A percentile compares a stretch with the other conserved stretches of the same genome.
These are phyloP conservation scores for Aspergillus quadricinctus DNA, from an alignment of 2,329 filamentous ascomycete species.

Conservation along the genomic window DNA sequence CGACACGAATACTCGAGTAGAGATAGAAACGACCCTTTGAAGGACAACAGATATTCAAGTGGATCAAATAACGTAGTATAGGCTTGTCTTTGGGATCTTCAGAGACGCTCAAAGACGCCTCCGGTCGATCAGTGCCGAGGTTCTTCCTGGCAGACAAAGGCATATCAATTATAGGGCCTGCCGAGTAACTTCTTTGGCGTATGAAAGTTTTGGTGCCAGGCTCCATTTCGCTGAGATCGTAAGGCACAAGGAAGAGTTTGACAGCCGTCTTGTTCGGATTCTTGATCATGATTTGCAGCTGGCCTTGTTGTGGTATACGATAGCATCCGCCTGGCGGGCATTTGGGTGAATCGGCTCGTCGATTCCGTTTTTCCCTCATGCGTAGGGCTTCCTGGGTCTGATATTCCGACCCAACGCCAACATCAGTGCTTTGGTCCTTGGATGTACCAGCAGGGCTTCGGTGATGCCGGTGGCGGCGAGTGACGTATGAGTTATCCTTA, in stretches of 20 bases:
- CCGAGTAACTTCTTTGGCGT: constrained; percentile 86
- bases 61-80: constrained; percentile 81
- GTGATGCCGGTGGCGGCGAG: constrained; percentile 37
- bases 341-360: constrained; percentile 57
- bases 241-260: constrained; percentile 90
- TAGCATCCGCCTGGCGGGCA: constrained; percentile 84
- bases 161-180: constrained; percentile 77
- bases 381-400: constrained; percentile 36
- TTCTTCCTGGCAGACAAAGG: constrained; percentile 42
- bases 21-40: constrained; percentile 79
- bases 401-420: constrained; percentile 6
- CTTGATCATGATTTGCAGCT: constrained; percentile 95
- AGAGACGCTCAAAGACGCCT: constrained; percentile 48
- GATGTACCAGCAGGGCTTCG: constrained; percentile 24
- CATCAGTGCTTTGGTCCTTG: constrained; percentile 10
- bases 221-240: constrained; percentile 89
- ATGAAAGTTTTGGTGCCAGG: constrained; percentile 94
- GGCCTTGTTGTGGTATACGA: constrained; percentile 87
- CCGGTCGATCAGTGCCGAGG: constrained; percentile 49
- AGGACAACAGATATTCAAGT: constrained; percentile 88
- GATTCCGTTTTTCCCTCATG: constrained; percentile 54
- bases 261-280: constrained; percentile 98
- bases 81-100: constrained; percentile 51
- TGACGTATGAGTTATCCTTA: constrained; percentile 37
- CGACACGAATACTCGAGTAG: constrained; percentile 86